Evolutionary conservation across 176 grass and related monocot species (phyloP), one percentile per base, ranked within the genome.

Genomic region (Oryza officinalis): DNA sequence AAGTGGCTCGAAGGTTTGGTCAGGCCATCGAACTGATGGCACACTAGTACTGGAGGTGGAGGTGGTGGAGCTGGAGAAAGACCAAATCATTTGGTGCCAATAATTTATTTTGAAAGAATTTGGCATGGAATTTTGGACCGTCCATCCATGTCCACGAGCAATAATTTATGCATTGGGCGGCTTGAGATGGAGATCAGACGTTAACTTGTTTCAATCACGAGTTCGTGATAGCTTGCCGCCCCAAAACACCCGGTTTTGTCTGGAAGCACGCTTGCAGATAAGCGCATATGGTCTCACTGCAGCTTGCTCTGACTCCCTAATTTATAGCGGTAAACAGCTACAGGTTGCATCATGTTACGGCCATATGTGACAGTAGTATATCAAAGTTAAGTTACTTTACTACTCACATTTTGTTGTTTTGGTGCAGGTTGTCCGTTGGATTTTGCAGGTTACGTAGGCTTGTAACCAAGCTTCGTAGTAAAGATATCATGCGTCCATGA

Each of bases 151-250:
- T 68, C 71, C 83, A 67, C 27, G 45, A 35, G 2, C 79, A 86
- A 90, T 83, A 63, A 63, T 83, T 86, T 63, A 63, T 47, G 68
- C 59, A 37, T 27, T 28, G 59, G 27, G 15, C 27, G 8, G 35
- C 12, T 15, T 67, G 79, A 71, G 52, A 74, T 6, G 64, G 25
- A 63, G 49, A 85, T 61, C 65, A 40, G 71, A 76, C 40, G 64
- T 64, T 23, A 59, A 40, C 67, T 57, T 72, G 59, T 49, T 28
- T 6, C 65, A 22, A 59, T 85, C 77, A 85, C 47, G 47, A 69
- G 14, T 68, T 71, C 77, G 54, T 47, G 6, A 17, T 89, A 27
- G 63, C 83, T 86, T 89, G 78, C 88, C 83, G 78, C 78, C 77
- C 82, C 76, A 81, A 63, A 10, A 26, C 61, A 67, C 76, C 45